Evolutionary conservation across 148 eudicot species (phyloP).

Genomic region (Vaccinium macrocarpon): DNA sequence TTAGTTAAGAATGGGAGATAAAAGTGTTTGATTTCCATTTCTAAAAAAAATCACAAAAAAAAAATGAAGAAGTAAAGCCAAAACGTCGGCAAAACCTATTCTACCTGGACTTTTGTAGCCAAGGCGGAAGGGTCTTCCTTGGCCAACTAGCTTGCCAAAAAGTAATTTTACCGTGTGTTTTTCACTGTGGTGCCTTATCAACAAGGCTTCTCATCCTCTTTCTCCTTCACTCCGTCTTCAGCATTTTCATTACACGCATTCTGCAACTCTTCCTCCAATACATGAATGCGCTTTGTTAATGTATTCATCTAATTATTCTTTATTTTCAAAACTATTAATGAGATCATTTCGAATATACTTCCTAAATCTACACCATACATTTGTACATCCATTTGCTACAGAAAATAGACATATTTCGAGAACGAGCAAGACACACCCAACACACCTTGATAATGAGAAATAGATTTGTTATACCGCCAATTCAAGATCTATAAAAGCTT

Average conservation of each 20-base stretch:
- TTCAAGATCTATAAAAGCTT: conserved; percentile 83
- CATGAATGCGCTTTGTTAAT: conserved; percentile 54
- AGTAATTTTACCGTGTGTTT: no score
- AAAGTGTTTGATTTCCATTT: no score
- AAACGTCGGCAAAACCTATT: no score
- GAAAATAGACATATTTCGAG: not conserved
- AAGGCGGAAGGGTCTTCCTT: no score
- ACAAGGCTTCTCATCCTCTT: conserved; percentile 71
- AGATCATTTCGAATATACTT: not conserved
- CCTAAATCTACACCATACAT: not conserved
- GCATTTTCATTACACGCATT: conserved; percentile 80
- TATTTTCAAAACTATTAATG: conserved; percentile 14
- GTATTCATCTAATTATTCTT: conserved; percentile 88
- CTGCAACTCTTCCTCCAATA: conserved; percentile 77
- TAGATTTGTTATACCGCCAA: conserved; percentile 56
- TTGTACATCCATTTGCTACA: not conserved
- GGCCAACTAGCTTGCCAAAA: no score
- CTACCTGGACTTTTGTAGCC: no score
- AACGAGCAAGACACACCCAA: not conserved
- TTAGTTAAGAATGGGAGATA: no score
- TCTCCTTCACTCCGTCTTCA: conserved; percentile 77
- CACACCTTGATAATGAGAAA: conserved; percentile 3
- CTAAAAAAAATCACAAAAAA: no score
- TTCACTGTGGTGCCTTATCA: no score
- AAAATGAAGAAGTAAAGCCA: no score